Base-by-base conservation (phyloP, 768 basidiomycete species). In the Suillus tomentosus region DNA sequence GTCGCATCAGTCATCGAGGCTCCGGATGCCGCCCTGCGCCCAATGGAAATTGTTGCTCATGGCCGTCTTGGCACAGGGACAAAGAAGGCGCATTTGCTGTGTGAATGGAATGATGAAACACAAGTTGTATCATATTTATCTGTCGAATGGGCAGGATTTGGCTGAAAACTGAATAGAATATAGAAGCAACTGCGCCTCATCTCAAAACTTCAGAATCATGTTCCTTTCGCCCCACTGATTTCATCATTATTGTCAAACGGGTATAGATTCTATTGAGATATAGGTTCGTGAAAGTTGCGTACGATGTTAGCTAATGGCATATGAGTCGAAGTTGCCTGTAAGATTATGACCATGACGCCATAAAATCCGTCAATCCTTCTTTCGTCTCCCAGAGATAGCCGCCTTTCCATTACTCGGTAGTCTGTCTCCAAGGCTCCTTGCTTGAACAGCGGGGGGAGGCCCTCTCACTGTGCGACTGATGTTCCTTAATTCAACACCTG, bases 51-150 rank as follows among this genome's bases (percentile, higher is more conserved):
- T 54, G 92, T 99, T 27, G 96, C 96, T 0, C 95, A 95, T 73
- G 97, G 97, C 19, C 84, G 97, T 40, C 78, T 99, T 40, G 97
- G 96, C 1, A 99, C 97, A 4, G 97, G 92, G 13, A 98, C 97
- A 10, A 99, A 98, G 77, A 99, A 99, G 77, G 87, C 94, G 0
- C 96, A 98, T 74, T 78, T 99, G 37, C 78, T 99, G 3, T 97
- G 95, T 70, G 87, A 89, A 39, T 97, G 92, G 90, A 88, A 96
- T 70, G 89, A 92, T 42, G 82, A 81, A 58, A 85, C 80, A 70
- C 80, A 84, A 48, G 76, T 82, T 65, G 92, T 87, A 2, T 85
- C 87, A 0, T 94, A 92, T 77, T 82, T 90, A 62, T 91, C 90
- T 56, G 84, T 96, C 64, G 93, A 95, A 77, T 96, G 94, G 94